A percentile compares a stretch with the other conserved stretches of the same genome.
Conservation (phyloP, 805 yeast species). For the Ogataea populi-albae region DNA sequence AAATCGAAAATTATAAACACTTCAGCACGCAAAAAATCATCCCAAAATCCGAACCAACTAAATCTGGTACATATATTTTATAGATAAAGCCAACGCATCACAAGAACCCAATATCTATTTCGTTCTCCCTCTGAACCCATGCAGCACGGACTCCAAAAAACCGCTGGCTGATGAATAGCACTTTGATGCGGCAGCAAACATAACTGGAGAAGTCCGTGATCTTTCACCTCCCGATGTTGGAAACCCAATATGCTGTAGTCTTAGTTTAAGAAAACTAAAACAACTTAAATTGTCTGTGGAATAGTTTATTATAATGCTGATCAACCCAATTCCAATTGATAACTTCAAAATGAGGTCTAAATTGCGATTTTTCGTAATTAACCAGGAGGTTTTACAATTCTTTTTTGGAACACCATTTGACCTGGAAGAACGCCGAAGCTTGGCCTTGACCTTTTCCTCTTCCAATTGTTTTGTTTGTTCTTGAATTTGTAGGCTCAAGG, state of each 20-base stretch:
- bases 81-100: too few species aligned
- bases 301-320: slow-evolving; percentile 15
- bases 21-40: too few species aligned
- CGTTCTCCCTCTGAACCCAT: slow-evolving; percentile 9
- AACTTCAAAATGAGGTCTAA: slow-evolving; percentile 18
- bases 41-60: too few species aligned
- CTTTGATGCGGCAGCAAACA: slow-evolving; percentile 4
- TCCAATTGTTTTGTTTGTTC: slow-evolving; percentile 11
- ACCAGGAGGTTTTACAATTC: slow-evolving; percentile 3
- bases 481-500: slow-evolving; percentile 16
- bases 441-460: slow-evolving; percentile 3
- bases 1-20: too few species aligned
- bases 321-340: slow-evolving; percentile 21
- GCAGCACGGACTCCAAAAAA: slow-evolving; percentile 14
- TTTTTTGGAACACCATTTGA: slow-evolving; percentile 2
- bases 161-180: slow-evolving; percentile 9
- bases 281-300: slow-evolving; percentile 7
- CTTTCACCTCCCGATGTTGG: not conserved
- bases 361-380: slow-evolving; percentile 12
- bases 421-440: slow-evolving; percentile 5
- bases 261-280: slow-evolving; percentile 10
- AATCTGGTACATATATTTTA: too few species aligned
- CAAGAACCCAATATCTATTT: too few species aligned
- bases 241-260: slow-evolving; percentile 9
- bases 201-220: not conserved